Base-by-base conservation (phyloP, 2,329 filamentous ascomycete genomes). In the Tolypocladium inflatum region DNA sequence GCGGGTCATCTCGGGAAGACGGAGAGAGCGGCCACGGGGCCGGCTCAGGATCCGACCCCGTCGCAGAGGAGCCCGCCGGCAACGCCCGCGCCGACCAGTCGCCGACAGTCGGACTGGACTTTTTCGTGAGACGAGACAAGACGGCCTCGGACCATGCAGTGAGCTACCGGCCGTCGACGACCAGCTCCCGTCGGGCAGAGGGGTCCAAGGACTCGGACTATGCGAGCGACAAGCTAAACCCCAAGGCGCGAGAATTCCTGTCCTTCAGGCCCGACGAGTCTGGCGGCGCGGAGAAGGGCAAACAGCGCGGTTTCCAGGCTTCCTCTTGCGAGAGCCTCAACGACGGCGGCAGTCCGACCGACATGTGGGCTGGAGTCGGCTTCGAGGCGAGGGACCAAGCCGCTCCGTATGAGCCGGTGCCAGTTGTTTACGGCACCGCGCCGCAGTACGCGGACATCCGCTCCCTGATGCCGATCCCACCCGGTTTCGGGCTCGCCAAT, bases 161-260 rank as follows among this genome's bases (percentile, higher is more conserved):
- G 19, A 43, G 54, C 26, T 59, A 60, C 41, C 39, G 38, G 11
- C 37, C 45, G 9, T 8, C 41, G 15, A 10, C 30, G 21, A 50
- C 15, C 33, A 30, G n/a, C 33, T 37, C 21, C 21, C 55, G 17
- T 17, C 23, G 13, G 17, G 23, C 8, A 15, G 60, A 53, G 17
- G 3, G 30, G 15, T 53, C 55, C 53, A 56, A 50, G 3, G 52
- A 58, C 35, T 51, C 41, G 19, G 39, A 55, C 3, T 26, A 19
- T 2, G 35, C 17, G 19, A 19, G 23, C n/a, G 43, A 55, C 4
- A 57, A 37, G 37, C 13, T 63, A n/a, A 63, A 63, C 26, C 62
- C 62, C 9, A 63, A 60, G 38, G 61, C 62, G 13, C 56, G 62
- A 37, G 62, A 63, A 41, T 63, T 63, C 21, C 41, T 61, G 2